Evolutionary conservation across 2,329 filamentous ascomycete genomes (phyloP).

Genomic region (Diaporthe ilicicola): DNA sequence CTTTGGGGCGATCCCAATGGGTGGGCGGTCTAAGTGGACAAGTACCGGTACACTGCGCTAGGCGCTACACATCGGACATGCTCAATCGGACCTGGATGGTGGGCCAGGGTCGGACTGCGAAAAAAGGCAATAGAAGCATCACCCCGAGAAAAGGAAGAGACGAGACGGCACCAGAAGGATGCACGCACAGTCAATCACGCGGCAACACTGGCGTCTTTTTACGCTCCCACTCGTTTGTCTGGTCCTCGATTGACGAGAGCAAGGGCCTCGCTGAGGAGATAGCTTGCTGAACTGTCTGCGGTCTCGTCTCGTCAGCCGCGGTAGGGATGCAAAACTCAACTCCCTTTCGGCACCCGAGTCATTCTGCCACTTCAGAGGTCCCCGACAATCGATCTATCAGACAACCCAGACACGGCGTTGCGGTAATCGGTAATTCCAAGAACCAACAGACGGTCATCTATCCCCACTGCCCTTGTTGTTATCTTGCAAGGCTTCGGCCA

Average conservation of each 20-base stretch:
- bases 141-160: not conserved
- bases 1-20: slow-evolving; percentile 32
- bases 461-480: not conserved
- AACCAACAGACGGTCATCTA: not conserved
- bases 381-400: slow-evolving; percentile 2
- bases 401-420: not conserved
- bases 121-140: slow-evolving; percentile 4
- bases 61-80: slow-evolving; percentile 7
- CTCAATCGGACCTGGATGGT: not conserved
- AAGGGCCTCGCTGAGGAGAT: not conserved
- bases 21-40: slow-evolving; percentile 24
- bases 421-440: not conserved
- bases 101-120: slow-evolving; percentile 17
- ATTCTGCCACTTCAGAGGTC: not conserved
- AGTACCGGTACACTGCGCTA: slow-evolving; percentile 28
- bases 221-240: not conserved
- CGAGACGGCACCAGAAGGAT: not conserved
- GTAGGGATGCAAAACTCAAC: slow-evolving; percentile 2
- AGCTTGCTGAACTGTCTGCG: not conserved
- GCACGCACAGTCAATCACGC: not conserved
- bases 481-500: not conserved
- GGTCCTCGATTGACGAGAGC: not conserved
- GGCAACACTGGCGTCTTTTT: not conserved
- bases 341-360: slow-evolving; percentile 22
- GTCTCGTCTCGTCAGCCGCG: not conserved